phyloP scores from a whole-genome alignment of 2,329 filamentous ascomycete species.

The Exserohilum rostratum region DNA sequence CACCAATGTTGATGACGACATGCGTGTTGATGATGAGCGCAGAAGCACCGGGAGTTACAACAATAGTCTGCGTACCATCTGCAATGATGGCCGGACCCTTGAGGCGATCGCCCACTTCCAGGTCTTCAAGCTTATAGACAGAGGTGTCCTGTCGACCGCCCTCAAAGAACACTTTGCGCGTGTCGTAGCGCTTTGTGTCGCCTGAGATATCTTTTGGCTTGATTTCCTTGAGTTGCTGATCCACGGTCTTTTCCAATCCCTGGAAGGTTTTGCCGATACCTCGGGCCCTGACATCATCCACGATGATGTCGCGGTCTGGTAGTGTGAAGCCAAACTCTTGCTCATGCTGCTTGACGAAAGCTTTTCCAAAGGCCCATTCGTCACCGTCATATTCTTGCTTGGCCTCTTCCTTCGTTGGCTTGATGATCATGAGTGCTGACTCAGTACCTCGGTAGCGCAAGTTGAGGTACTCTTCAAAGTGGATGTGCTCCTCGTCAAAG shows the following conservation, averaged over 20 bases:
- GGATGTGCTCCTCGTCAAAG: slow-evolving; percentile 74
- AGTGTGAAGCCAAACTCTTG: slow-evolving; percentile 94
- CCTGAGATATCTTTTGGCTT: slow-evolving; percentile 63
- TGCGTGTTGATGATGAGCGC: slow-evolving; percentile 84
- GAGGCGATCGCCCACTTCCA: slow-evolving; percentile 74
- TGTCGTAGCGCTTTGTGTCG: slow-evolving; percentile 69
- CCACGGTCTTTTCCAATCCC: slow-evolving; percentile 79
- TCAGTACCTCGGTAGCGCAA: slow-evolving; percentile 92
- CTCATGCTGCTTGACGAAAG: slow-evolving; percentile 84
- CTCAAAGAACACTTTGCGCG: slow-evolving; percentile 80
- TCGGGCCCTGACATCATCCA: slow-evolving; percentile 86
- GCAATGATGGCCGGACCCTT: slow-evolving; percentile 84
- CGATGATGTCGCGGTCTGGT: slow-evolving; percentile 81
- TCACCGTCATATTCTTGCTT: slow-evolving; percentile 66
- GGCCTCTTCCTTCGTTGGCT: slow-evolving; percentile 68
- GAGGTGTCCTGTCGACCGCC: slow-evolving; percentile 78
- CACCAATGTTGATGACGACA: slow-evolving; percentile 83
- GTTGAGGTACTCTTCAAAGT: slow-evolving; percentile 91
- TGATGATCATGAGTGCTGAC: slow-evolving; percentile 87
- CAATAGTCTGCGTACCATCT: slow-evolving; percentile 89
- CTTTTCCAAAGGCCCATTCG: slow-evolving; percentile 81
- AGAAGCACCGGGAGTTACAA: slow-evolving; percentile 78
- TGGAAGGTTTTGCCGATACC: slow-evolving; percentile 89
- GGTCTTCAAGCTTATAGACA: slow-evolving; percentile 79
- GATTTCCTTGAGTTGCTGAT: slow-evolving; percentile 78